Percentiles rank a stretch among this genome's conserved stretches.
Conservation (phyloP, 2,329 filamentous ascomycete species). For the Xylaria hypoxylon region DNA sequence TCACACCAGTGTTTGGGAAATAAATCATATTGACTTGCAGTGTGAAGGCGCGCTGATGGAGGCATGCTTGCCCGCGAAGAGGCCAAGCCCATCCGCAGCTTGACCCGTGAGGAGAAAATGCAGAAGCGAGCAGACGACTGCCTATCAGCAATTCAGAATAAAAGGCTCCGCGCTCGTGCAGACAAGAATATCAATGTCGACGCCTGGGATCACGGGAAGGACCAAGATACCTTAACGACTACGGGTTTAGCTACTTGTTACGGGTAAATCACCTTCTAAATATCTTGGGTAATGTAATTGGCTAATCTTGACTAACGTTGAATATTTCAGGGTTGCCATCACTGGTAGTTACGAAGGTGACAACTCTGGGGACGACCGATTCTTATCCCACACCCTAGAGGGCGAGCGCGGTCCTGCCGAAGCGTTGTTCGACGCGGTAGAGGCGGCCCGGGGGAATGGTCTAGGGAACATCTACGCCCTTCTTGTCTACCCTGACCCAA, state of each 20-base stretch:
- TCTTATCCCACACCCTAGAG: constrained; percentile 15
- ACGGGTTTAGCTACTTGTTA: constrained; percentile 24
- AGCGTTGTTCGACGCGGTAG: constrained; percentile 14
- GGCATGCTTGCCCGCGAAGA: neutral
- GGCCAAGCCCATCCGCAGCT: constrained; percentile 1
- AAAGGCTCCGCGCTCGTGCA: constrained; percentile 4
- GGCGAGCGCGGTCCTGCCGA: constrained; percentile 4
- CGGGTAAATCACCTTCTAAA: neutral
- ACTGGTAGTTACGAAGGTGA: constrained; percentile 20
- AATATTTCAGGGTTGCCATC: constrained; percentile 16
- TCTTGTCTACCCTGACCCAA: constrained; percentile 14
- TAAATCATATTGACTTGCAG: neutral
- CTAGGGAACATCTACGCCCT: constrained; percentile 12
- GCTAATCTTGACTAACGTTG: no score
- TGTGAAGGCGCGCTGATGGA: neutral
- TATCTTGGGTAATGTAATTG: no score
- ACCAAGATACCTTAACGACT: constrained; percentile 12
- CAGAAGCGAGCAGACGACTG: constrained; percentile 17
- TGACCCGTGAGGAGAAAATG: neutral
- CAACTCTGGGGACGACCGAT: constrained; percentile 10
- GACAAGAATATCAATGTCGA: neutral
- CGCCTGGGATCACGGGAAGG: constrained; percentile 9
- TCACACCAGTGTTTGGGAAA: neutral
- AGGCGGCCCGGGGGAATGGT: neutral
- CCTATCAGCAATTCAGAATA: constrained; percentile 2